Percentiles rank a stretch among this genome's conserved stretches.
These are phyloP conservation scores for Didymella arachidicola DNA, from an alignment of 2,329 filamentous ascomycete species.

Conservation along the genomic window DNA sequence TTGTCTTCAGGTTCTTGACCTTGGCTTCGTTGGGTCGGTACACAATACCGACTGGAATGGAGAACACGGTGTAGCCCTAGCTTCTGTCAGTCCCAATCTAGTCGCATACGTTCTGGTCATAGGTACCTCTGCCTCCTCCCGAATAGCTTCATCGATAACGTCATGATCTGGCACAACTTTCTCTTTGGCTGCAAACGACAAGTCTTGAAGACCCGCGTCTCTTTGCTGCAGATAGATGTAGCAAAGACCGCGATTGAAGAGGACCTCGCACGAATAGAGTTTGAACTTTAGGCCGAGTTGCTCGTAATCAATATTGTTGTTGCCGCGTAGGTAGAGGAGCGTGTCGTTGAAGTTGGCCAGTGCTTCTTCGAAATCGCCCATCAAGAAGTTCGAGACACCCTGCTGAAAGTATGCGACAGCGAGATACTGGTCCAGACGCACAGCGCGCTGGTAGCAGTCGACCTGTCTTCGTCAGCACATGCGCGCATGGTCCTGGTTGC, in stretches of 20 bases:
- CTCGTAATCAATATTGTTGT: constrained; percentile 97
- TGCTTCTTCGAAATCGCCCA: constrained; percentile 96
- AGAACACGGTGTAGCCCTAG: constrained; percentile 97
- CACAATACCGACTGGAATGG: constrained; percentile 92
- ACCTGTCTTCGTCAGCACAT: constrained; percentile 65
- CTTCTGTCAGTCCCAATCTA: constrained; percentile 36
- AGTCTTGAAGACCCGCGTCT: constrained; percentile 88
- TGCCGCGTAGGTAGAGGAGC: constrained; percentile 89
- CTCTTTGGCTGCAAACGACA: constrained; percentile 89
- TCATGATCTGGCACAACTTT: constrained; percentile 96
- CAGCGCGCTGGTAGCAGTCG: constrained; percentile 91
- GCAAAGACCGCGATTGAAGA: constrained; percentile 96
- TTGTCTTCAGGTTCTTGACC: constrained; percentile 96
- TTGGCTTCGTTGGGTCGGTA: constrained; percentile 97
- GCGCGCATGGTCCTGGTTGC: constrained; percentile 1
- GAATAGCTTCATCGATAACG: constrained; percentile 96
- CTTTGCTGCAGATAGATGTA: constrained; percentile 96
- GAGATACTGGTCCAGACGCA: constrained; percentile 90
- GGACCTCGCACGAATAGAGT: constrained; percentile 93
- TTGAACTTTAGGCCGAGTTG: constrained; percentile 96
- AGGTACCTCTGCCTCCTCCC: constrained; percentile 84
- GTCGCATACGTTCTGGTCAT: not conserved
- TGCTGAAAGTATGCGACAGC: constrained; percentile 98
- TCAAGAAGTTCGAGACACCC: constrained; percentile 95
- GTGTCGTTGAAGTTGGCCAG: constrained; percentile 99